Base-by-base conservation (phyloP, 2,329 filamentous ascomycete species). In the Aschersonia sp. region DNA sequence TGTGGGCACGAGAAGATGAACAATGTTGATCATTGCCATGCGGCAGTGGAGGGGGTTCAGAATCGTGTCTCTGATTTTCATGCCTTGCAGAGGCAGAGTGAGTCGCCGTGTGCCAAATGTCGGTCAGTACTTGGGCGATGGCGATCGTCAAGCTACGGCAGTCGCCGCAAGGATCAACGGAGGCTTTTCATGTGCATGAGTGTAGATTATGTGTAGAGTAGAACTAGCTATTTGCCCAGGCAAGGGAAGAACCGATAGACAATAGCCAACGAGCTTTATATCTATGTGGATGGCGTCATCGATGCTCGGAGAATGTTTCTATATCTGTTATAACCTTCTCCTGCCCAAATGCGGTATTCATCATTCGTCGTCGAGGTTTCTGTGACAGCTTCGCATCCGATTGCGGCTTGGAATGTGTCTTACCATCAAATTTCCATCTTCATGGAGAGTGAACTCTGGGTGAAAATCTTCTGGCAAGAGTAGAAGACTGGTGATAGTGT, bases 391-490 rank as follows among this genome's bases (percentile, higher is more conserved):
- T 9, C 35, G 35, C 35, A 38, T 20, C 20, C 20, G 20, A 20
- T 20, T 20, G 20, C 20, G 20, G 20, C 20, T 20, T 20, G 20
- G 20, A 20, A 75, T 91, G 82, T 89, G 53, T 73, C 84, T 88
- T 80, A 78, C 80, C 83, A 83, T 89, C 84, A 91, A 89, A 89
- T 83, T 79, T 74, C 73, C 74, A 74, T 67, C 73, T 67, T 82
- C 82, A 87, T 74, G 52, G 70, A 70, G 61, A 40, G 65, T 59
- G 64, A 63, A 60, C 69, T 74, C 77, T 78, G 71, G 68, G 72
- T 63, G 77, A 77, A 79, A 82, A 81, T 91, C 85, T 91, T 86
- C 84, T 80, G 82, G 82, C 73, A 72, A 89, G 84, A 75, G 67
- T 67, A 64, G 61, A 65, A 67, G 67, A 71, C 57, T 65, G 61